Evolutionary conservation across 441 rosid genomes (phyloP).

Genomic region (Jatropha multifida): DNA sequence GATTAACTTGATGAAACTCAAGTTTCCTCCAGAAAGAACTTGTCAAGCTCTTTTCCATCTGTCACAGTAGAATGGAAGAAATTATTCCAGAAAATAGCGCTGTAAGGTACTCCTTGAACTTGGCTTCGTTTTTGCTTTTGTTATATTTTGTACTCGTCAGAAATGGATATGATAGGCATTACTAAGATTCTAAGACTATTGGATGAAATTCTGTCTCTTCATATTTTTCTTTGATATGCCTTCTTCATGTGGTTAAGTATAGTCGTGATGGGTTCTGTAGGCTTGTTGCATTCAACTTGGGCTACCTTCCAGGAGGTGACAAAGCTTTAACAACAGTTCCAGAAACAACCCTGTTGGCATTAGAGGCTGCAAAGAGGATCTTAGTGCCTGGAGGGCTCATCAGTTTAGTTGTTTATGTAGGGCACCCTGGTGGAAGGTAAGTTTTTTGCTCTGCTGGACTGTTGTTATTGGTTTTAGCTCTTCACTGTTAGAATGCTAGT

Average conservation of each 20-base stretch:
- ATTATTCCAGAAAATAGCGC: slow-evolving; percentile 38
- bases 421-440: slow-evolving; percentile 90
- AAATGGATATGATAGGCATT: background rate
- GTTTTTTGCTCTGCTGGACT: background rate
- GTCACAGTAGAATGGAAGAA: slow-evolving; percentile 66
- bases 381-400: slow-evolving; percentile 70
- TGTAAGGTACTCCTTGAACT: slow-evolving; percentile 42
- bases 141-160: background rate
- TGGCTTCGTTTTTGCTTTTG: slow-evolving; percentile 14
- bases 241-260: no score
- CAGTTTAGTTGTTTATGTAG: slow-evolving; percentile 75
- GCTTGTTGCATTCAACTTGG: slow-evolving; percentile 89
- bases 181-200: background rate
- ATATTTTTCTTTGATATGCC: background rate
- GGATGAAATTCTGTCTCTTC: background rate
- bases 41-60: slow-evolving; percentile 45
- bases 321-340: slow-evolving; percentile 58
- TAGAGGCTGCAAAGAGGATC: slow-evolving; percentile 62
- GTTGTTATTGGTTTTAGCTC: background rate
- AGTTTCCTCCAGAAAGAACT: slow-evolving; percentile 45
- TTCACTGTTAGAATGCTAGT: background rate
- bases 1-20: slow-evolving; percentile 2
- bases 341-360: slow-evolving; percentile 56
- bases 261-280: slow-evolving; percentile 33
- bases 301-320: slow-evolving; percentile 91